Base-by-base conservation (phyloP, 192 early-diverging fungal species). In the Umbelopsis ramanniana region DNA sequence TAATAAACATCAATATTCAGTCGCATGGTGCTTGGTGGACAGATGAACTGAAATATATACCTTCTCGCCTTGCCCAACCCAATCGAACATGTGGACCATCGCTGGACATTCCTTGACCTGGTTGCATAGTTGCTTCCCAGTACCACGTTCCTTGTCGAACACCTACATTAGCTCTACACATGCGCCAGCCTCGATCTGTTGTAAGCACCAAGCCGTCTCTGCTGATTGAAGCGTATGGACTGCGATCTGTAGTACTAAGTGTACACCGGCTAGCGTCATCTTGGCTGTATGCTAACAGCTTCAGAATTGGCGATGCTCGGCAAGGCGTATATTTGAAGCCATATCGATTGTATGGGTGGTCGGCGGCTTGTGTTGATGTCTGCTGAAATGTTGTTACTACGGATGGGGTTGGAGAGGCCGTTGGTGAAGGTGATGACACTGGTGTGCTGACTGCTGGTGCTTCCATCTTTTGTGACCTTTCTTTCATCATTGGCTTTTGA, bases 181-280 rank as follows among this genome's bases (percentile, higher is more conserved):
- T 91, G 6, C 89, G 85, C 73, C 89, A 91, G 0, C 90, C 90
- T 69, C 80, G 82, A 48, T 87, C 86, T 0, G 87, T 89, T n/a
- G 90, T 89, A 11, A 85, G 81, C 0, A 86, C 87, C 69, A 76
- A 72, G 23, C 88, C 83, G 45, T 90, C 86, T 19, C 82, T 81
- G 37, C 83, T 80, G 35, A 91, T 82, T 9, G 78, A 78, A 43
- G 89, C 82, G 52, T 85, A 86, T 1, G 87, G 83, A 60, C 88
- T 89, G 63, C 85, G 87, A 55, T 91, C 90, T 12, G 84, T 79
- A 35, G 80, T 77, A 53, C 82, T 83, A 2, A 91, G 76, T 6
- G 79, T 75, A 4, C 87, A 77, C 21, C 87, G 80, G 33, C 76
- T 71, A 11, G 78, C 60, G 53, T 85, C 84, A 14, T 80, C 77